phyloP scores from a whole-genome alignment of 2,329 filamentous ascomycete species.

The Pseudocercospora pini-densiflorae region DNA sequence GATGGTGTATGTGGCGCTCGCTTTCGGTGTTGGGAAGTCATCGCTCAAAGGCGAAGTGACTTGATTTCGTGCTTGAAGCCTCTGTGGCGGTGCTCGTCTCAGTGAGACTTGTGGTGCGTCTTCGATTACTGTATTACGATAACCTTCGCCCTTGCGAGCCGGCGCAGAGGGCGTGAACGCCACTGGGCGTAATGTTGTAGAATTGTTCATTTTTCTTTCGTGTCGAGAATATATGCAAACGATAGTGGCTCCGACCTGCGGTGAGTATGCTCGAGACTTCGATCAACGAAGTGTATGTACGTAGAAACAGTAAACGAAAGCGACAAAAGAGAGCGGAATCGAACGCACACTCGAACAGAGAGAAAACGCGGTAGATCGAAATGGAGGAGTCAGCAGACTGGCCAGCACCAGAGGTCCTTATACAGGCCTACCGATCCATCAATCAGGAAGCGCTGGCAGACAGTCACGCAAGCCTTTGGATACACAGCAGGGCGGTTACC shows the following conservation, averaged over 20 bases:
- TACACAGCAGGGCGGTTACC: conserved; percentile 34
- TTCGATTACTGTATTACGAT: conserved; percentile 69
- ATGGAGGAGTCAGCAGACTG: conserved; percentile 27
- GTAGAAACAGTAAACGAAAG: conserved; percentile 27
- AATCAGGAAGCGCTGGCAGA: conserved; percentile 27
- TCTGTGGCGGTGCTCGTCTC: conserved; percentile 36
- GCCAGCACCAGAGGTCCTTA: conserved; percentile 34
- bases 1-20: conserved; percentile 26
- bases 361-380: conserved; percentile 25
- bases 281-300: conserved; percentile 49
- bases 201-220: conserved; percentile 37
- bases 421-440: conserved; percentile 27
- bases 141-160: conserved; percentile 55
- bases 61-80: conserved; percentile 41
- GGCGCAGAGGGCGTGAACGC: conserved; percentile 62
- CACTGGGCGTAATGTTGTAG: conserved; percentile 55
- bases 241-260: conserved; percentile 49
- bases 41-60: conserved; percentile 53
- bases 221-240: conserved; percentile 14
- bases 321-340: conserved; percentile 33
- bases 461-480: conserved; percentile 25
- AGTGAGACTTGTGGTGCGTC: conserved; percentile 51
- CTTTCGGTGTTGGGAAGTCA: conserved; percentile 62
- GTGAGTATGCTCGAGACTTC: conserved; percentile 46
- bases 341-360: conserved; percentile 27